phyloP scores from a whole-genome alignment of 768 basidiomycete species.

The Amyloporia xantha region DNA sequence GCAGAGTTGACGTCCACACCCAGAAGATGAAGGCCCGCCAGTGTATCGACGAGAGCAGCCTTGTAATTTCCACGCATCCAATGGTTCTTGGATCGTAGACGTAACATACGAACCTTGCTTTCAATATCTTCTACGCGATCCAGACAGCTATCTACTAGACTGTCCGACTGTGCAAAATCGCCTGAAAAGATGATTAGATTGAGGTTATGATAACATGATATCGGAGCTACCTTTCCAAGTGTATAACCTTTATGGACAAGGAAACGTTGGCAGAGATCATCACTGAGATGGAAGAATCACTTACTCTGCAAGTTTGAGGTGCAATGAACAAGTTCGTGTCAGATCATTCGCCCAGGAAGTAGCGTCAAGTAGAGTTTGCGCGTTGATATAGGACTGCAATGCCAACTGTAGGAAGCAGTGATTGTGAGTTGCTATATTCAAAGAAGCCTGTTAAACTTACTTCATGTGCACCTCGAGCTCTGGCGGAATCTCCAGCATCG shows the following conservation, averaged over 20 bases:
- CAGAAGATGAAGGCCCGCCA: conserved; percentile 51
- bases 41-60: conserved; percentile 51
- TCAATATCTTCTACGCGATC: conserved; percentile 41
- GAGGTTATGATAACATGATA: too few species aligned
- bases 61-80: conserved; percentile 53
- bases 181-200: conserved; percentile 33
- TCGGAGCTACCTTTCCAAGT: conserved; percentile 54
- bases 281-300: conserved; percentile 22
- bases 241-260: conserved; percentile 37
- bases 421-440: neutral
- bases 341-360: conserved; percentile 49
- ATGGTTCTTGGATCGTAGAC: conserved; percentile 56
- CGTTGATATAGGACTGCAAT: conserved; percentile 54
- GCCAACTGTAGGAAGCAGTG: conserved; percentile 42
- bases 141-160: conserved; percentile 49
- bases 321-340: conserved; percentile 42
- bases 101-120: conserved; percentile 49
- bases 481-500: conserved; percentile 65
- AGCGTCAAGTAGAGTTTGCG: conserved; percentile 44
- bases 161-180: conserved; percentile 46
- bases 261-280: too few species aligned
- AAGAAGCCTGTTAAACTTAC: conserved; percentile 29
- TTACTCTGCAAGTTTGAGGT: conserved; percentile 56
- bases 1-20: conserved; percentile 53
- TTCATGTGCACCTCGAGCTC: conserved; percentile 70